Base-by-base conservation (phyloP, 768 basidiomycete species). In the Pleurotus eryngii region DNA sequence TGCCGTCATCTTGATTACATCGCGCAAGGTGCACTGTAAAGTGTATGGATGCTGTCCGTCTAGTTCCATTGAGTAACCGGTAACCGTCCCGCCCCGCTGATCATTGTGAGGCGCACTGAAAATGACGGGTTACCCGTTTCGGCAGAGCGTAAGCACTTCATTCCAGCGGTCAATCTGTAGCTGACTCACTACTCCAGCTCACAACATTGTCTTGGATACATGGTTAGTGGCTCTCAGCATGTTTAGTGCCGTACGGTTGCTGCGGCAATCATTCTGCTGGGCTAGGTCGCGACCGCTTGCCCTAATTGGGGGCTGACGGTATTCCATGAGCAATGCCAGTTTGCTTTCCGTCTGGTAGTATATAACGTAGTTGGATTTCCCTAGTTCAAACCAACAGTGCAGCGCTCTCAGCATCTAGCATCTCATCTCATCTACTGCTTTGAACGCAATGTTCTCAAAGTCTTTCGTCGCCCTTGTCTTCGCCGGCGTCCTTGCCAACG, bases 371-470 rank as follows among this genome's bases (percentile, higher is more conserved):
- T n/a, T 5, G 6, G 14, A 20, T 54, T 42, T 18, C 12, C 8
- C 37, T 42, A 26, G 51, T 26, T 51, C 49, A 51, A 51, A 18
- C 51, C 51, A 54, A 54, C 51, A 54, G 51, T 54, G 51, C 51
- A 39, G 7, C 37, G 39, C 35, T 54, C 51, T 54, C 22, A 54
- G 51, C 51, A 54, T 54, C 51, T 11, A 54, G 24, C 49, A 51
- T 15, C 35, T 37, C 51, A 37, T 22, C 17, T 27, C 37, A 15
- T 12, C 39, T 42, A 54, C 51, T 30, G 51, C 51, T 54, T 54
- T 22, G 51, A 54, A 27, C 51, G 51, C 51, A n/a, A 54, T 54
- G 51, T 54, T 54, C 51, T 54, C 51, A 11, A 39, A 54, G 51
- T 38, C 51, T 54, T 54, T 54, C 39, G 51, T 54, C 51, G 51